These are phyloP conservation scores for Populus ilicifolia DNA, from an alignment of 345 rosid genomes.

Conservation along the genomic window DNA sequence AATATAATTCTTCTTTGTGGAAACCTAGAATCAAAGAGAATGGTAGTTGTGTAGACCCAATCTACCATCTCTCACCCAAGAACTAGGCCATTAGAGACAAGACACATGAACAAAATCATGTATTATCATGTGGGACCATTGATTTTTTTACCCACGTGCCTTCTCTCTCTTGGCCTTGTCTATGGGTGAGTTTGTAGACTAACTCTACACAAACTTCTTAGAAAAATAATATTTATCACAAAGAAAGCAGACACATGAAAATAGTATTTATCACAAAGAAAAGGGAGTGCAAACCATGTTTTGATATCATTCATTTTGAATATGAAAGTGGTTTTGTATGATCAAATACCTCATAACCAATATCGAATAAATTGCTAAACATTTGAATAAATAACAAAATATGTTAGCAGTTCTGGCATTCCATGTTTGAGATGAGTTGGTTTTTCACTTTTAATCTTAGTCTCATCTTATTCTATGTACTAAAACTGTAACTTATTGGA, in stretches of 20 bases:
- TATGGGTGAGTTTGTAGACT: background rate
- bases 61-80: background rate
- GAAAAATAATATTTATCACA: background rate
- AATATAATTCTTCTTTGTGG: background rate
- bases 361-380: background rate
- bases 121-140: background rate
- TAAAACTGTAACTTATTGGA: background rate
- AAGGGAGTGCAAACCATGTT: background rate
- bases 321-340: background rate
- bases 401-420: background rate
- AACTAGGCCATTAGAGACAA: background rate
- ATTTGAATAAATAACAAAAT: background rate
- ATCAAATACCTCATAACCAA: background rate
- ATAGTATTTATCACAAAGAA: background rate
- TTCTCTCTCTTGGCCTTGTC: background rate
- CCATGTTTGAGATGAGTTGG: background rate
- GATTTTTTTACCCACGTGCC: background rate
- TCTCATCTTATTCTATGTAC: background rate
- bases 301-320: background rate
- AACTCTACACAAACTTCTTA: background rate
- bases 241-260: background rate
- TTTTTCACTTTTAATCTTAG: background rate
- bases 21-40: background rate
- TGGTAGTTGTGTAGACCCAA: background rate
- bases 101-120: background rate